Evolutionary conservation across 768 basidiomycete genomes (phyloP), one percentile per base, ranked within the genome.

Genomic region (Pisolithus albus): DNA sequence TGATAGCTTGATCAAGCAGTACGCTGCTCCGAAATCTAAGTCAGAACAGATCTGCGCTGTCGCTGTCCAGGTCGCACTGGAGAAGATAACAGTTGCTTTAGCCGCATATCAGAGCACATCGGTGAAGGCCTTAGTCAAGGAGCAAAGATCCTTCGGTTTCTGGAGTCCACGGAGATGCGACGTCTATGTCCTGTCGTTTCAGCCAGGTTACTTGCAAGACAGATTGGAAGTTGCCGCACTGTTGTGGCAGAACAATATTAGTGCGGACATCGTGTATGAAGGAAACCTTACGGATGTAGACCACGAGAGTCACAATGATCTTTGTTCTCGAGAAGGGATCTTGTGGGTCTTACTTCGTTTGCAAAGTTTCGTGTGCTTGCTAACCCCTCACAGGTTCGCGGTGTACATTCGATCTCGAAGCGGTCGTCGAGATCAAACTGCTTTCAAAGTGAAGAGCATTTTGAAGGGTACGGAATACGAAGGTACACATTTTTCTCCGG

Each of bases 81-180:
- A 92, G 63, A 87, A 85, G 70, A 87, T 92, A 53, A 80, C 84
- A 0, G 69, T 75, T 1, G 76, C 80, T 10, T 72, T 92, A 1
- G 88, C 86, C 0, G 72, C 80, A 1, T 86, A 80, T 61, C 88
- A 92, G 61, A 77, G 78, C 8, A 64, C 70, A 1, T 82, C 84
- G 1, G 77, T 88, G 36, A 83, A 82, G 62, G 76, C 77, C 3
- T 73, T 89, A 5, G 72, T 89, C 48, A 90, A 86, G 64, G 87
- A 90, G 60, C 80, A 83, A 53, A 80, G 82, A 10, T 90, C 91
- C 0, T 92, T 90, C 54, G 90, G 91, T 0, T 88, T 82, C 61
- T 92, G 88, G 88, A 88, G 87, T 65, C 90, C 90, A n/a, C 77
- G 89, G 15, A 75, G 88, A 37, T 92, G 91, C 57, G 90, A 92